phyloP scores from a whole-genome alignment of 2,329 filamentous ascomycete genomes.

The Botrytis hyacinthi region DNA sequence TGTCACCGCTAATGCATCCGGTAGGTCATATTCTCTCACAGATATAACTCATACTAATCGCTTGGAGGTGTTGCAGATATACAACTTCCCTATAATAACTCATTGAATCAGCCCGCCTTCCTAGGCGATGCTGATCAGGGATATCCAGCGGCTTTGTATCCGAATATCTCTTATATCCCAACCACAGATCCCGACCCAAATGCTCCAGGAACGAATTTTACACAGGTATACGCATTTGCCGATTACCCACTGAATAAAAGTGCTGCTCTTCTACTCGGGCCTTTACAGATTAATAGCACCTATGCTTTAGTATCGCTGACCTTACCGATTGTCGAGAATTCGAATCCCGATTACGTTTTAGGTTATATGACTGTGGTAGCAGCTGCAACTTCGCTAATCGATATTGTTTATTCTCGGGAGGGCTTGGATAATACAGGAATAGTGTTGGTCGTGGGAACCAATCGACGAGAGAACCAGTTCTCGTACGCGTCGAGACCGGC shows the following conservation, averaged over 20 bases:
- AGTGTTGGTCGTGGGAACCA: conserved; percentile 68
- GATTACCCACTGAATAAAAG: conserved; percentile 43
- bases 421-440: conserved; percentile 69
- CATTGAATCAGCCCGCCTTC: conserved; percentile 55
- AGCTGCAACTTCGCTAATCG: conserved; percentile 62
- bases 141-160: conserved; percentile 71
- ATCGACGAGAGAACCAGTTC: conserved; percentile 64
- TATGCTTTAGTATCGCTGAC: conserved; percentile 80
- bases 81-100: conserved; percentile 56
- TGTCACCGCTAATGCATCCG: conserved; percentile 52
- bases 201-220: conserved; percentile 17
- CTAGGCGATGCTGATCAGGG: conserved; percentile 60
- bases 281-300: conserved; percentile 67
- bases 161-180: conserved; percentile 66
- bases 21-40: not conserved
- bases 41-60: conserved; percentile 7
- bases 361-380: conserved; percentile 84
- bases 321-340: conserved; percentile 71
- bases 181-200: conserved; percentile 27
- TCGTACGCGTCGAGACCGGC: conserved; percentile 46
- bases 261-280: conserved; percentile 72
- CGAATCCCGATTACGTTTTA: conserved; percentile 60
- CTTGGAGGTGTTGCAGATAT: conserved; percentile 44
- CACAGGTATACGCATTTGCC: conserved; percentile 29
- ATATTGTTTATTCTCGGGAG: conserved; percentile 61